phyloP scores from a whole-genome alignment of 108 stramenopile genomes.

The Pseudonitzschia delicatissima region DNA sequence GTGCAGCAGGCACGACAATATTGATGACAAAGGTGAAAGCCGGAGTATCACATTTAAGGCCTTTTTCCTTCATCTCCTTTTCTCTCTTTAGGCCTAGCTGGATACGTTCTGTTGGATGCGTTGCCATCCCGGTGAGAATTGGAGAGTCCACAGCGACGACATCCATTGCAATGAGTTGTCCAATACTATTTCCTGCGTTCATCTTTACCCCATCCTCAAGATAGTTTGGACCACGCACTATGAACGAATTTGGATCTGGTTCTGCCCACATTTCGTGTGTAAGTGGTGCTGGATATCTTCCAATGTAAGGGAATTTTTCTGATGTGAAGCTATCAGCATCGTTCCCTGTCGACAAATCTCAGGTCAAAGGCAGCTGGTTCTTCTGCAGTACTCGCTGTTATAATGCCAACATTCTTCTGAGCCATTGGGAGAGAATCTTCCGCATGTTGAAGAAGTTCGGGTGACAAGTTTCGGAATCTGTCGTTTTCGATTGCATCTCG shows the following conservation, averaged over 20 bases:
- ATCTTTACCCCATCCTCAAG: constrained; percentile 66
- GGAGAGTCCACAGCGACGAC: constrained; percentile 65
- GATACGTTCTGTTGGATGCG: constrained; percentile 81
- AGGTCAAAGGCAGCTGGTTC: constrained; percentile 31
- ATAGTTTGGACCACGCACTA: constrained; percentile 86
- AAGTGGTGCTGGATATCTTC: constrained; percentile 33
- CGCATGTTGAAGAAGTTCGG: constrained; percentile 22
- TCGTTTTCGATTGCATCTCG: constrained; percentile 71
- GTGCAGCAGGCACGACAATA: constrained; percentile 77
- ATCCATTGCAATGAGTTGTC: constrained; percentile 85
- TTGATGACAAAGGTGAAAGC: constrained; percentile 79
- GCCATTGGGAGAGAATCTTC: neutral
- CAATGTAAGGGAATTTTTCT: constrained; percentile 20
- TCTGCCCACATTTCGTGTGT: constrained; percentile 65
- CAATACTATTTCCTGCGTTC: constrained; percentile 75
- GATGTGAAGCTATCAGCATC: constrained; percentile 22
- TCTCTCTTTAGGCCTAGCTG: constrained; percentile 67
- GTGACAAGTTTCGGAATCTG: constrained; percentile 62
- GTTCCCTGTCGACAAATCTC: constrained; percentile 34
- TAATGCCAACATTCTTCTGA: neutral
- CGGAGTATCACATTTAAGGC: constrained; percentile 53
- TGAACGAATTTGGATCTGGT: constrained; percentile 83
- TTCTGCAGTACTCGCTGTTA: neutral
- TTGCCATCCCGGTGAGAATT: constrained; percentile 71
- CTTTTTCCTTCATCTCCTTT: constrained; percentile 37